phyloP scores from a whole-genome alignment of 179 eudicot species.

The Monotropa hypopitys region DNA sequence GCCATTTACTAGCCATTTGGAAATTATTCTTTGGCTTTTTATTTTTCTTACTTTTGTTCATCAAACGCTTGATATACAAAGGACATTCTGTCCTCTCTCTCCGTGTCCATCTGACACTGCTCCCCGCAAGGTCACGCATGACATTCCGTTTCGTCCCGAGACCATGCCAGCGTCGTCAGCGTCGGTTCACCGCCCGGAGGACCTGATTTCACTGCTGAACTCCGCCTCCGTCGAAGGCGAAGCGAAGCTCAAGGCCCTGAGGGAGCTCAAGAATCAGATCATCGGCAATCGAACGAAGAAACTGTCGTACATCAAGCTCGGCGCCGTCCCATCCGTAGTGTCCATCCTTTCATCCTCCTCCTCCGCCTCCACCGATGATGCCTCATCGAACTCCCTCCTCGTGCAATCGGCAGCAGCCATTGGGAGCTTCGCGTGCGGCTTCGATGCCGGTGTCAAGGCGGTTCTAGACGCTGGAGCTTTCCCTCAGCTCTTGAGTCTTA shows the following conservation, averaged over 20 bases:
- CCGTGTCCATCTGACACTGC: slow-evolving; percentile 3
- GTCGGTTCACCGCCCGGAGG: slow-evolving; percentile 44
- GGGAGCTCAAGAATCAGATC: slow-evolving; percentile 82
- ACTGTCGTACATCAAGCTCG: slow-evolving; percentile 55
- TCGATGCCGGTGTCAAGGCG: slow-evolving; percentile 76
- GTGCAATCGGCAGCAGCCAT: slow-evolving; percentile 62
- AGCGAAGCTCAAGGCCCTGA: slow-evolving; percentile 53
- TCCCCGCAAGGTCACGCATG: slow-evolving; percentile 9
- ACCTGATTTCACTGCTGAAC: slow-evolving; percentile 41
- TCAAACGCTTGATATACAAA: not conserved
- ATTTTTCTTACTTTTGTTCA: not conserved
- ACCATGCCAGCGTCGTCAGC: slow-evolving; percentile 27
- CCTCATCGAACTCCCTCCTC: slow-evolving; percentile 15
- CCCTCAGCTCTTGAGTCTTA: slow-evolving; percentile 34
- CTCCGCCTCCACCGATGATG: slow-evolving; percentile 9
- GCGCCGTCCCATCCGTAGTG: slow-evolving; percentile 63
- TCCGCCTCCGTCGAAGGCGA: slow-evolving; percentile 29
- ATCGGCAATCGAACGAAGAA: slow-evolving; percentile 91
- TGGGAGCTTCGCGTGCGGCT: slow-evolving; percentile 91
- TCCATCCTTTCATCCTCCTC: slow-evolving; percentile 36
- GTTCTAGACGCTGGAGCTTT: slow-evolving; percentile 74
- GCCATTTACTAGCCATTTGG: too few species aligned
- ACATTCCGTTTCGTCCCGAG: slow-evolving; percentile 22
- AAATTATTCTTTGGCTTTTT: too few species aligned
- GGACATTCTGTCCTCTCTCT: slow-evolving; percentile 4